Percentiles rank a stretch among this genome's conserved stretches.
Conservation (phyloP, 139 green algal species). For the Bryopsis sp. region DNA sequence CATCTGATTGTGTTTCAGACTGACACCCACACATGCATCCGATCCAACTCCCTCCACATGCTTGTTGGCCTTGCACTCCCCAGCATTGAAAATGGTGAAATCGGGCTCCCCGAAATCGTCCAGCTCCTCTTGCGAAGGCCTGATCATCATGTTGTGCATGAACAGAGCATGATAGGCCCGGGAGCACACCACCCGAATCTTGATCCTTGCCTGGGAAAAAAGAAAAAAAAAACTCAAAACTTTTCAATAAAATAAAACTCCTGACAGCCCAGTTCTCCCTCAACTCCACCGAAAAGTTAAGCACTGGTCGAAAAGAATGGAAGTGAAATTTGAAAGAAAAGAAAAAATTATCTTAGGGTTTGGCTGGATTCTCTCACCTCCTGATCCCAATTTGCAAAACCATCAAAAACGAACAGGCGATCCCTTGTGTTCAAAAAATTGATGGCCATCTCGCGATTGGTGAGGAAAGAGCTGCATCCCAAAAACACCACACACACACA, state of each 20-base stretch:
- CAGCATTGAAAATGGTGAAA: conserved; percentile 80
- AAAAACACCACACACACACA: too few relatives aligned
- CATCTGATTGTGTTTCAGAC: conserved; percentile 62
- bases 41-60: conserved; percentile 81
- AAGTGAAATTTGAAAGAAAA: too few relatives aligned
- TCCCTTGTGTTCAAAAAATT: conserved; percentile 66
- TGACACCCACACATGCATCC: conserved; percentile 74
- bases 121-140: conserved; percentile 52
- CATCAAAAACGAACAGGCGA: conserved; percentile 47
- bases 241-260: not conserved
- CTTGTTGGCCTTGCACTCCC: conserved; percentile 34
- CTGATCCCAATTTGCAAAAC: conserved; percentile 47
- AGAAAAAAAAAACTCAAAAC: not conserved
- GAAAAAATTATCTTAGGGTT: too few relatives aligned
- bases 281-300: too few relatives aligned
- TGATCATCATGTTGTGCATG: conserved; percentile 82
- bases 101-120: conserved; percentile 52
- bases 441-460: conserved; percentile 58
- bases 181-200: conserved; percentile 55
- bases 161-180: conserved; percentile 74
- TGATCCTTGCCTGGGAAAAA: conserved; percentile 18
- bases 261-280: too few relatives aligned
- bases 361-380: conserved; percentile 28
- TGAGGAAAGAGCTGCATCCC: conserved; percentile 37
- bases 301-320: too few relatives aligned